These are phyloP conservation scores for Pyricularia sp. DNA, from an alignment of 2,329 filamentous ascomycete species.

Conservation along the genomic window DNA sequence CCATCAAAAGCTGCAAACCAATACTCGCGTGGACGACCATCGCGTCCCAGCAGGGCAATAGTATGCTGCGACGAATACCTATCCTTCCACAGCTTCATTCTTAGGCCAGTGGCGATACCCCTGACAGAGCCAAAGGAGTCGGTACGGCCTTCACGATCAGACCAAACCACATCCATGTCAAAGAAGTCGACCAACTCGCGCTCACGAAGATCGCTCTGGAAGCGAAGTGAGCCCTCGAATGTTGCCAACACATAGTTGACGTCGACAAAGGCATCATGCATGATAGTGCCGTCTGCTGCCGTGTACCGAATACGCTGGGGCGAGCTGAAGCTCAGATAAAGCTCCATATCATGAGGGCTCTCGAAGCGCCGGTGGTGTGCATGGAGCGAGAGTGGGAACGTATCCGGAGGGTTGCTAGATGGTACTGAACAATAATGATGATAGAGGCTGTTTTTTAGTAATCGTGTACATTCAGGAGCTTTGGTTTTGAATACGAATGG, in stretches of 20 bases:
- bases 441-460: not conserved
- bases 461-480: not conserved
- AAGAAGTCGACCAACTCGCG: constrained; percentile 41
- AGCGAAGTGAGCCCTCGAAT: constrained; percentile 34
- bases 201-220: constrained; percentile 38
- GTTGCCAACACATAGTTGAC: constrained; percentile 43
- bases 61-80: constrained; percentile 36
- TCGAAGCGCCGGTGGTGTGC: constrained; percentile 40
- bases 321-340: constrained; percentile 36
- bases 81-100: constrained; percentile 43
- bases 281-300: constrained; percentile 32
- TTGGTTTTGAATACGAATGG: not conserved
- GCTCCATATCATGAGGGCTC: constrained; percentile 39
- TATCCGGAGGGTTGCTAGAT: constrained; percentile 31
- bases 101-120: constrained; percentile 40
- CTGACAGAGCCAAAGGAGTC: constrained; percentile 39
- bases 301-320: constrained; percentile 39
- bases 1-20: constrained; percentile 36
- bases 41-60: constrained; percentile 37
- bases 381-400: constrained; percentile 39
- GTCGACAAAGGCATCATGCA: constrained; percentile 37
- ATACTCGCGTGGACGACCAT: constrained; percentile 38
- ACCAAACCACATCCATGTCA: constrained; percentile 43
- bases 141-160: constrained; percentile 37
- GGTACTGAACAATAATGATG: constrained; percentile 29